A percentile compares a stretch with the other conserved stretches of the same genome.
Conservation (phyloP, 306 rosid genomes). For the Fragaria nilgerrensis region DNA sequence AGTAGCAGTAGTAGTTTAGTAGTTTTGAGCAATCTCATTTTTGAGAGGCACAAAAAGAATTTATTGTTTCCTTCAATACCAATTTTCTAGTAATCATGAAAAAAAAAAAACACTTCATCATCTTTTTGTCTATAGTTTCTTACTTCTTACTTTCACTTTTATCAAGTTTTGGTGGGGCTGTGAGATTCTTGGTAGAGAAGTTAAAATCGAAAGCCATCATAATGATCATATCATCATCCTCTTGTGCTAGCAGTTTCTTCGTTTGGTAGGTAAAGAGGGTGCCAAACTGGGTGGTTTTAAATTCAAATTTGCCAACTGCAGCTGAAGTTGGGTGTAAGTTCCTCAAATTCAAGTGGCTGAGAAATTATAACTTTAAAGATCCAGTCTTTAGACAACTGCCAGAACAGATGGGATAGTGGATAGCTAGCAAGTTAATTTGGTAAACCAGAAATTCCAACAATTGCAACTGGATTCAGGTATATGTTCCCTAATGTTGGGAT, state of each 20-base stretch:
- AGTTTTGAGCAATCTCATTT: slow-evolving; percentile 33
- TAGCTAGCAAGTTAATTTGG: slow-evolving; percentile 1
- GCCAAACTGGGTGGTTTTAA: slow-evolving; percentile 26
- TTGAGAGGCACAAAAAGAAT: slow-evolving; percentile 30
- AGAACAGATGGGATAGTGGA: neutral
- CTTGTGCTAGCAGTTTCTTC: slow-evolving; percentile 15
- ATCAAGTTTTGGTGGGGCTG: slow-evolving; percentile 27
- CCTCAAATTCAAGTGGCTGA: slow-evolving; percentile 7
- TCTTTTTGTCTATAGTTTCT: neutral
- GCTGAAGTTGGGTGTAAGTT: slow-evolving; percentile 19
- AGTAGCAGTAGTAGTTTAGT: slow-evolving; percentile 15
- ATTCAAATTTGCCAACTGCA: slow-evolving; percentile 24
- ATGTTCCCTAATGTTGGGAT: slow-evolving; percentile 3
- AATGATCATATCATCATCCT: neutral
- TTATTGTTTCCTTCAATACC: slow-evolving; percentile 33
- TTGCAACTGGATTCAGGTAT: neutral
- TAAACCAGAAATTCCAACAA: slow-evolving; percentile 2
- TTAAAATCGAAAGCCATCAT: slow-evolving; percentile 13
- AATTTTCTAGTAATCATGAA: slow-evolving; percentile 30
- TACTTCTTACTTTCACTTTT: neutral
- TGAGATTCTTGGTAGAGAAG: slow-evolving; percentile 6
- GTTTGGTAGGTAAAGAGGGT: slow-evolving; percentile 30
- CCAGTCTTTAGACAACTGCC: neutral
- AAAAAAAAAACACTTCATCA: neutral
- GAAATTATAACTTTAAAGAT: neutral